A percentile compares a stretch with the other conserved stretches of the same genome.
Conservation (phyloP, 1,139 yeast species). For the Hyphopichia pseudoburtonii region DNA sequence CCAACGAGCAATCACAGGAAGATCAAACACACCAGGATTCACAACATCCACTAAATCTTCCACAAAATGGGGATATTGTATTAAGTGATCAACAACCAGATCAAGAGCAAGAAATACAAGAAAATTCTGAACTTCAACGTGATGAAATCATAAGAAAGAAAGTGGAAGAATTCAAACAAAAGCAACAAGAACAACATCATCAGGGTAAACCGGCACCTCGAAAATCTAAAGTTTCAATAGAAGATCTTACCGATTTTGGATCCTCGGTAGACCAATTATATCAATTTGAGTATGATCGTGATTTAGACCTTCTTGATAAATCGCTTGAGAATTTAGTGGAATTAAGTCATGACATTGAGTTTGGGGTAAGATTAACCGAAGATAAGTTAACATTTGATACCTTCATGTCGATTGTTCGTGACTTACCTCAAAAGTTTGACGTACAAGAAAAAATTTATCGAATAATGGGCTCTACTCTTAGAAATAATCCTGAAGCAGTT, state of each 20-base stretch:
- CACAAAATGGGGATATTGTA: slow-evolving; percentile 1
- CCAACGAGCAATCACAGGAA: slow-evolving; percentile 12
- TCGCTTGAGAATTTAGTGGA: slow-evolving; percentile 56
- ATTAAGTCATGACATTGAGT: slow-evolving; percentile 63
- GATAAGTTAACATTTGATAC: slow-evolving; percentile 17
- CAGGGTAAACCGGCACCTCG: slow-evolving; percentile 8
- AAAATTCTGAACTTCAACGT: slow-evolving; percentile 11
- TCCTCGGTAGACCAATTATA: slow-evolving; percentile 29
- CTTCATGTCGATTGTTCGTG: slow-evolving; percentile 16
- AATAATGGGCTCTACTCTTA: slow-evolving; percentile 55
- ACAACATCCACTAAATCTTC: slow-evolving; percentile 3
- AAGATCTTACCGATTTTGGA: slow-evolving; percentile 25
- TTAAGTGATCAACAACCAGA: slow-evolving; percentile 7
- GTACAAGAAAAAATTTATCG: slow-evolving; percentile 49
- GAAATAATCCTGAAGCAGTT: slow-evolving; percentile 74
- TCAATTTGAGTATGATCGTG: slow-evolving; percentile 11
- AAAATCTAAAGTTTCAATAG: slow-evolving; percentile 13
- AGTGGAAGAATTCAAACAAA: slow-evolving; percentile 5
- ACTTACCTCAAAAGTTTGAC: slow-evolving; percentile 6
- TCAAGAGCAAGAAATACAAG: slow-evolving; percentile 9
- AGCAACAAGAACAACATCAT: slow-evolving; percentile 8
- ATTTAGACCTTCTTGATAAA: slow-evolving; percentile 14
- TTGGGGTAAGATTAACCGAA: slow-evolving; percentile 46
- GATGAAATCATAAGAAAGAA: slow-evolving; percentile 1
- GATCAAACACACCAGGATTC: slow-evolving; percentile 12